Conservation (phyloP, 2,329 filamentous ascomycete genomes). For the Metarhizium album region DNA sequence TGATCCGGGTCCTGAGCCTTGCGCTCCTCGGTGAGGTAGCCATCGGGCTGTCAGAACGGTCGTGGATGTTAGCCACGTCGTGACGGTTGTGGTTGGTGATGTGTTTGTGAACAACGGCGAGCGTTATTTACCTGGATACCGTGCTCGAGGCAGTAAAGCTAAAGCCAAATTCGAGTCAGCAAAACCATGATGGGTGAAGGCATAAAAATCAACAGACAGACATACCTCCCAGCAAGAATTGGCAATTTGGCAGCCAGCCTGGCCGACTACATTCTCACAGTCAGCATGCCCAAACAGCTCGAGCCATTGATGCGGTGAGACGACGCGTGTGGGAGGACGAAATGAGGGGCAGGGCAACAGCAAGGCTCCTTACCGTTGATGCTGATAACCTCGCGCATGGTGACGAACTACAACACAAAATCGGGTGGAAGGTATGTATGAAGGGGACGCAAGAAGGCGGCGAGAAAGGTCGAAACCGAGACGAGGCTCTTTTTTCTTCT, state of each 20-base stretch:
- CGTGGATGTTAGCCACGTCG: conserved; percentile 5
- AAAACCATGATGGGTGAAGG: background rate
- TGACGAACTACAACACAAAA: conserved; percentile 29
- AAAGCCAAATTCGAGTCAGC: conserved; percentile 20
- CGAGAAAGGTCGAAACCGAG: conserved; percentile 14
- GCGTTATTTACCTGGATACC: conserved; percentile 75
- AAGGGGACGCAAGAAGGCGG: conserved; percentile 12
- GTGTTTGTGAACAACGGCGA: conserved; percentile 7
- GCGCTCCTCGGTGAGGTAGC: conserved; percentile 96
- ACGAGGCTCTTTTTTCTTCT: conserved; percentile 8
- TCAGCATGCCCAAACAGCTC: conserved; percentile 33
- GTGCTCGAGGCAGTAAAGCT: conserved; percentile 99
- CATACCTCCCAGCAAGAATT: conserved; percentile 99
- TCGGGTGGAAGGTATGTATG: conserved; percentile 11
- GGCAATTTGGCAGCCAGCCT: conserved; percentile 99
- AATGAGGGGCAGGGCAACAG: conserved; percentile 18
- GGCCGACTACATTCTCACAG: conserved; percentile 66
- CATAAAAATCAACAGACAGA: conserved; percentile 15
- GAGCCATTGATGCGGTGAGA: conserved; percentile 4
- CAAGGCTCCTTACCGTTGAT: conserved; percentile 72
- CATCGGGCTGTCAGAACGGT: conserved; percentile 65
- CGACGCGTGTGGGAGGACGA: conserved; percentile 16
- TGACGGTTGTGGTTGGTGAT: conserved; percentile 1
- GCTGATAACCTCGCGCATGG: conserved; percentile 98
- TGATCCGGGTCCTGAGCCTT: conserved; percentile 88